phyloP scores from a whole-genome alignment of 371 early-diverging fungal species.

The Mortierella sp. region DNA sequence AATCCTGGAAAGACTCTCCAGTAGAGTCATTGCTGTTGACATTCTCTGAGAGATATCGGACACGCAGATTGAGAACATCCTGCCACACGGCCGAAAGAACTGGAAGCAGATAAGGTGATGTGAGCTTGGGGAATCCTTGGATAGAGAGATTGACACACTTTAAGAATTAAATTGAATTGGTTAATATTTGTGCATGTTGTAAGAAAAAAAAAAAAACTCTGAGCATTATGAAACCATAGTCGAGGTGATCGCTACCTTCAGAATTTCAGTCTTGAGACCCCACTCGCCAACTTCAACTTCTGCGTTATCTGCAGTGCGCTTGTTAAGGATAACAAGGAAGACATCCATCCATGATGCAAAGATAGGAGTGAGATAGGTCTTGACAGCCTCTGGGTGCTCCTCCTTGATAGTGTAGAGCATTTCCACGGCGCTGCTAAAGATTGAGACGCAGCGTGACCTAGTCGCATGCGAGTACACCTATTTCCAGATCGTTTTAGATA shows the following conservation, averaged over 20 bases:
- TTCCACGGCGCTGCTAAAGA: constrained; percentile 86
- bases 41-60: constrained; percentile 65
- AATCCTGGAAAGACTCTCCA: constrained; percentile 71
- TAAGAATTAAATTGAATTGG: neutral
- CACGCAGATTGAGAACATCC: constrained; percentile 64
- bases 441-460: constrained; percentile 80
- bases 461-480: constrained; percentile 73
- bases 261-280: constrained; percentile 76
- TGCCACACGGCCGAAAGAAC: constrained; percentile 76
- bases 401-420: constrained; percentile 82
- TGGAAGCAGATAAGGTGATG: constrained; percentile 58
- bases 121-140: constrained; percentile 69
- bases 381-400: constrained; percentile 75
- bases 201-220: neutral
- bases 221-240: no score
- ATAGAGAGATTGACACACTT: constrained; percentile 71
- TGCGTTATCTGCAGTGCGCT: constrained; percentile 61
- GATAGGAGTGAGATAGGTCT: constrained; percentile 77
- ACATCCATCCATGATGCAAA: constrained; percentile 83
- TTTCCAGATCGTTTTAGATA: neutral
- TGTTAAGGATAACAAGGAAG: constrained; percentile 71
- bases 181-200: neutral
- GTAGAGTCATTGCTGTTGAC: constrained; percentile 66
- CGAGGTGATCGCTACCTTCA: constrained; percentile 57
- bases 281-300: constrained; percentile 65